Conservation (phyloP, 257 asterid species). For the Verbascum thapsus region DNA sequence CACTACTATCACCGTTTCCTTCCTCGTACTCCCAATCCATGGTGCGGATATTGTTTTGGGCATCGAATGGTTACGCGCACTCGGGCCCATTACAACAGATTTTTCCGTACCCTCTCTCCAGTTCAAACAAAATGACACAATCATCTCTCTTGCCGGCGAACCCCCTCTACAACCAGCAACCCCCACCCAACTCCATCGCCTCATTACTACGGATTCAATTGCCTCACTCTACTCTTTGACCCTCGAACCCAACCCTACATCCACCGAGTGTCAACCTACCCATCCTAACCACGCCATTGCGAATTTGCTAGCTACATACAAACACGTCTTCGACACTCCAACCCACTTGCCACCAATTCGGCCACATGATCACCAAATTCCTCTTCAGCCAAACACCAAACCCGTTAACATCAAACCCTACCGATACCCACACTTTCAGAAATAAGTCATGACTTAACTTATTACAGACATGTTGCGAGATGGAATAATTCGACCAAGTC, state of each 20-base stretch:
- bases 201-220: not conserved
- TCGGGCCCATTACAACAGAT: not conserved
- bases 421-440: not conserved
- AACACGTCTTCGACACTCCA: not conserved
- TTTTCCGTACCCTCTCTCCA: not conserved
- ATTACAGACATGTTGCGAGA: not conserved
- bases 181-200: not conserved
- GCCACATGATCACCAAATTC: not conserved
- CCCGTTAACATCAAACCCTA: not conserved
- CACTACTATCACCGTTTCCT: not conserved
- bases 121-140: not conserved
- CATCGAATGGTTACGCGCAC: not conserved
- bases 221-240: not conserved
- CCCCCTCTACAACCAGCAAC: not conserved
- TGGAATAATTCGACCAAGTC: too few species aligned
- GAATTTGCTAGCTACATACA: too few species aligned
- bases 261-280: too few species aligned
- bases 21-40: not conserved
- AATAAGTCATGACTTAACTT: not conserved
- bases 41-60: not conserved
- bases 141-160: not conserved
- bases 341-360: not conserved
- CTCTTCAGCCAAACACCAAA: not conserved
- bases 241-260: too few species aligned
- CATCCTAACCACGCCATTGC: too few species aligned